Conservation (phyloP, 1,284 basidiomycete species). For the Naganishia sp. region DNA sequence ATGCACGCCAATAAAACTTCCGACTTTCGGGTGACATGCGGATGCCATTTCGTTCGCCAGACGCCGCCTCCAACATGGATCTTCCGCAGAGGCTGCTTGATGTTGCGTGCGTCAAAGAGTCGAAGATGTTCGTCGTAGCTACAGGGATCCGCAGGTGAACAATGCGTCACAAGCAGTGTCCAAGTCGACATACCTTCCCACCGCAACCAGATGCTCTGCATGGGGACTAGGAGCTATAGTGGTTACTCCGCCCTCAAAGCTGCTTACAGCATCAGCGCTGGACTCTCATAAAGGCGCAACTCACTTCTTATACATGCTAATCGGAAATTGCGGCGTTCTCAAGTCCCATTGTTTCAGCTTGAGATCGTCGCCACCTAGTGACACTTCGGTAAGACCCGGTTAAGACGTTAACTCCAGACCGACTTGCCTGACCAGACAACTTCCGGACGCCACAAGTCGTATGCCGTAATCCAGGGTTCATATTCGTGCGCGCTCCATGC, state of each 20-base stretch:
- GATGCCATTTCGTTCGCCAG: conserved; percentile 97
- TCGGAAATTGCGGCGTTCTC: conserved; percentile 65
- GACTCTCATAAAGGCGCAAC: conserved; percentile 29
- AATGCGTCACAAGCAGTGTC: background rate
- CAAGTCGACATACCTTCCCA: conserved; percentile 69
- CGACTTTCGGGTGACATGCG: conserved; percentile 60
- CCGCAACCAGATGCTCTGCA: conserved; percentile 77
- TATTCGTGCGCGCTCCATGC: conserved; percentile 88
- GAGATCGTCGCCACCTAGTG: conserved; percentile 86
- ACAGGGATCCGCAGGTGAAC: conserved; percentile 6
- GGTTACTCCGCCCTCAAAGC: conserved; percentile 92
- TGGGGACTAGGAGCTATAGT: conserved; percentile 82
- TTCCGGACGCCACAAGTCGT: conserved; percentile 78
- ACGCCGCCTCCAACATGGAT: conserved; percentile 83
- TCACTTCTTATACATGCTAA: conserved; percentile 73
- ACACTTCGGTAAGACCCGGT: background rate
- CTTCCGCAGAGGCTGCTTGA: conserved; percentile 61
- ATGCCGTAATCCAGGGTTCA: conserved; percentile 92
- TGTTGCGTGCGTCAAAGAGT: conserved; percentile 80
- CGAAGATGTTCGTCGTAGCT: conserved; percentile 85
- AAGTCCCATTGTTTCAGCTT: conserved; percentile 86
- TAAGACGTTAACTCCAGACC: background rate
- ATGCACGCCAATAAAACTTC: conserved; percentile 90
- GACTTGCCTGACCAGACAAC: conserved; percentile 77
- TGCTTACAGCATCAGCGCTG: conserved; percentile 44